Conservation (phyloP, 1,139 yeast genomes). For the Entelexis sorbosivorans region DNA sequence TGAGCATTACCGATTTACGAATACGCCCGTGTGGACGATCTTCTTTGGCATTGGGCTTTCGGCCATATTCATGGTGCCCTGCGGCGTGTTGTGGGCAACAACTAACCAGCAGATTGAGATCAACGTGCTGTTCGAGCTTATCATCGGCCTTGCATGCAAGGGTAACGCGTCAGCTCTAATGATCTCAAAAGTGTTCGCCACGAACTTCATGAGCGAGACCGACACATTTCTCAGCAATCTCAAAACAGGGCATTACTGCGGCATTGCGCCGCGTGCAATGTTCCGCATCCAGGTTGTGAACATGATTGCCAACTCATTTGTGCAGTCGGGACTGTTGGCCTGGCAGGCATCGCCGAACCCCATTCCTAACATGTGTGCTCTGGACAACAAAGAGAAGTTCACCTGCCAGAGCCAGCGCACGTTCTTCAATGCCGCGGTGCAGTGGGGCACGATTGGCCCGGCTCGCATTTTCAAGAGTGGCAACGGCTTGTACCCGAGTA, state of each 20-base stretch:
- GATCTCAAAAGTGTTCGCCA: constrained; percentile 43
- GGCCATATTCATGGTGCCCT: constrained; percentile 36
- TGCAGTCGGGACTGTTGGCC: constrained; percentile 43
- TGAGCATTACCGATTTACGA: constrained; percentile 36
- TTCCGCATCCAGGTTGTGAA: constrained; percentile 49
- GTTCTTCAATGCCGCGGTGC: constrained; percentile 31
- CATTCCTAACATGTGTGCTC: constrained; percentile 39
- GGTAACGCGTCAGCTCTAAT: constrained; percentile 51
- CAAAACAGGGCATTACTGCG: constrained; percentile 51
- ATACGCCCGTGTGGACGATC: constrained; percentile 42
- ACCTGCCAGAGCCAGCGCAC: constrained; percentile 28
- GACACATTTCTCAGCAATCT: constrained; percentile 45
- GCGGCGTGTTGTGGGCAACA: constrained; percentile 35
- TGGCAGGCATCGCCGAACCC: constrained; percentile 42
- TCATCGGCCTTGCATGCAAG: constrained; percentile 52
- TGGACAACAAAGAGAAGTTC: constrained; percentile 30
- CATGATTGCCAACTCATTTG: constrained; percentile 31
- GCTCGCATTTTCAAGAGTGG: constrained; percentile 38
- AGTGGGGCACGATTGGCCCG: constrained; percentile 50
- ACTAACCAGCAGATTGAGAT: constrained; percentile 45
- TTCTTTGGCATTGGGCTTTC: constrained; percentile 43
- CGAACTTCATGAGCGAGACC: constrained; percentile 50
- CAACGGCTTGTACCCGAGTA: constrained; percentile 37
- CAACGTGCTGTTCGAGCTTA: constrained; percentile 44
- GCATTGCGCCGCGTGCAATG: constrained; percentile 50